phyloP scores from a whole-genome alignment of 176 grass and related monocot genomes.

The Dendrocalamus sinicus region DNA sequence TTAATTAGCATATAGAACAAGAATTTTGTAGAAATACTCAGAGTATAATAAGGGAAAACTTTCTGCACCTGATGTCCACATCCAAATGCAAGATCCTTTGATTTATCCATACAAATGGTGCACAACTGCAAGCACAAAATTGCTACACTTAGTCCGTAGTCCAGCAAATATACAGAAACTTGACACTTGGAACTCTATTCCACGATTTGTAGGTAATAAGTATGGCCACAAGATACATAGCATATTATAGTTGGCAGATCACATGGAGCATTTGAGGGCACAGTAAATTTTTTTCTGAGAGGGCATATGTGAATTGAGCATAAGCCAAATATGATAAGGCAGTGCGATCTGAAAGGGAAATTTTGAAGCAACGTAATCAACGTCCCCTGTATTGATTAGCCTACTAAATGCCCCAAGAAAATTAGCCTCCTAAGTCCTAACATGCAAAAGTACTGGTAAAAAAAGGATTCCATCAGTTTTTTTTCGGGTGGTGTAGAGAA shows the following conservation, averaged over 20 bases:
- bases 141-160: slow-evolving; percentile 10
- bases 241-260: slow-evolving; percentile 11
- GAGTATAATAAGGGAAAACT: slow-evolving; percentile 3
- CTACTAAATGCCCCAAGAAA: not conserved
- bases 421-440: not conserved
- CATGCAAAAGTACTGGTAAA: not conserved
- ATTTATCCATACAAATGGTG: slow-evolving; percentile 88
- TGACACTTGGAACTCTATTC: not conserved
- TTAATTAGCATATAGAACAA: slow-evolving; percentile 19
- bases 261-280: slow-evolving; percentile 12
- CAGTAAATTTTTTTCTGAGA: not conserved
- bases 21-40: not conserved
- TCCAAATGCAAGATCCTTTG: slow-evolving; percentile 95
- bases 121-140: slow-evolving; percentile 61
- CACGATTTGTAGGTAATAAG: not conserved
- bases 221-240: not conserved
- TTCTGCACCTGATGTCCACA: slow-evolving; percentile 90
- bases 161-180: slow-evolving; percentile 1
- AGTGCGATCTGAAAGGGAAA: not conserved
- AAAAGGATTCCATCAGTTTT: not conserved
- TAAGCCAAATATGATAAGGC: not conserved
- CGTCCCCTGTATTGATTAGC: not conserved
- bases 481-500: not conserved
- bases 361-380: slow-evolving; percentile 18
- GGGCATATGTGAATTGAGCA: slow-evolving; percentile 6